Percentiles rank a stretch among this genome's conserved stretches.
phyloP scores from a whole-genome alignment of 2,329 filamentous ascomycete genomes.

The Verticillium dahliae region DNA sequence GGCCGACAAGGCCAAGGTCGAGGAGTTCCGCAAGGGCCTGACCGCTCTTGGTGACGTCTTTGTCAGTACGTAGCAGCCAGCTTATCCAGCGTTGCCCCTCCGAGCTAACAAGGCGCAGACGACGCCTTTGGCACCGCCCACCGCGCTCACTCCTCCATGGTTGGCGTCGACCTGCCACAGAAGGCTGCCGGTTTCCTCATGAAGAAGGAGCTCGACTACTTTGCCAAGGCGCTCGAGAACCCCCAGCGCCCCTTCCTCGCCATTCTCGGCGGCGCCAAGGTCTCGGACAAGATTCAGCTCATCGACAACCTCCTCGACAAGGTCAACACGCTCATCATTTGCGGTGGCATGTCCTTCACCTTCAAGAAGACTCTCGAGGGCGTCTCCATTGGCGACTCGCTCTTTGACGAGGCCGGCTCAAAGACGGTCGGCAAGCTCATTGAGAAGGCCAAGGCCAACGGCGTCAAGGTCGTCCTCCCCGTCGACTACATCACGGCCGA shows the following conservation, averaged over 20 bases:
- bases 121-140: slow-evolving; percentile 98
- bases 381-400: slow-evolving; percentile 80
- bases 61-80: slow-evolving; percentile 63
- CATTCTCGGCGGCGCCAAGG: slow-evolving; percentile 96
- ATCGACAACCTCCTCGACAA: slow-evolving; percentile 99
- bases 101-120: slow-evolving; percentile 45
- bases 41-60: slow-evolving; percentile 93
- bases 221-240: slow-evolving; percentile 89
- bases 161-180: slow-evolving; percentile 89
- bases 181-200: slow-evolving; percentile 98
- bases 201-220: slow-evolving; percentile 99
- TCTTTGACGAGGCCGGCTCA: slow-evolving; percentile 90
- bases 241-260: slow-evolving; percentile 95
- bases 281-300: slow-evolving; percentile 98
- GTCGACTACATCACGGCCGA: slow-evolving; percentile 95
- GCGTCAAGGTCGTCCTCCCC: slow-evolving; percentile 90
- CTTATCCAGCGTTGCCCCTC: neutral
- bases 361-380: slow-evolving; percentile 98
- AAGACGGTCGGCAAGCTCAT: slow-evolving; percentile 85
- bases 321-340: slow-evolving; percentile 94
- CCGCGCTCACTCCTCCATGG: slow-evolving; percentile 98
- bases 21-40: slow-evolving; percentile 88
- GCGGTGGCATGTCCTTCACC: slow-evolving; percentile 97
- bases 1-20: slow-evolving; percentile 89
- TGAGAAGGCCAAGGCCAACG: slow-evolving; percentile 94